Conservation (phyloP, 148 eudicot species). For the Mesembryanthemum crystallinum region DNA sequence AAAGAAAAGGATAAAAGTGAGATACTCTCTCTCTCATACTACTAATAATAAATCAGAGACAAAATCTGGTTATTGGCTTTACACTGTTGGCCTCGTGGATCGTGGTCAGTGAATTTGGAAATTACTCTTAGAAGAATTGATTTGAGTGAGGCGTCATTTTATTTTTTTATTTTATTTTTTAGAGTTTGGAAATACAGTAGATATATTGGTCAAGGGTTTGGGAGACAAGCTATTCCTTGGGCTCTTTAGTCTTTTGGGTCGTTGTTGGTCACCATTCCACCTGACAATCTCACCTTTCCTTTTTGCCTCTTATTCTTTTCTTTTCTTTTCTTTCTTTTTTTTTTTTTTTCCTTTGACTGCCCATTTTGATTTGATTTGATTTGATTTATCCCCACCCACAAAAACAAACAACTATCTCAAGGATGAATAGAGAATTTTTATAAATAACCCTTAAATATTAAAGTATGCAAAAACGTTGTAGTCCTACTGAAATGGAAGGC, state of each 20-base stretch:
- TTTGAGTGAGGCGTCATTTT: no score
- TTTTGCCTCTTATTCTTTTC: not conserved
- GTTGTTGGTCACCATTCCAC: conserved; percentile 13
- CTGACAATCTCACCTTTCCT: conserved; percentile 9
- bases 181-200: not conserved
- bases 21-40: no score
- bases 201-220: conserved; percentile 8
- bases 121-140: no score
- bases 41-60: not conserved
- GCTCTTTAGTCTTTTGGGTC: conserved; percentile 17
- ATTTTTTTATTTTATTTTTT: no score
- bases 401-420: no score
- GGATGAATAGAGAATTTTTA: no score
- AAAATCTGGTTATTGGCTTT: conserved; percentile 11
- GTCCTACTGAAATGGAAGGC: no score
- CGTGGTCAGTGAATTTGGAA: conserved; percentile 4
- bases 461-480: no score
- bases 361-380: no score
- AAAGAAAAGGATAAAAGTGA: not conserved
- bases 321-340: not conserved
- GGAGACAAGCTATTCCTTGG: conserved; percentile 6
- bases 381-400: no score
- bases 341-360: not conserved
- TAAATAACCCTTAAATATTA: no score
- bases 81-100: conserved; percentile 2